Conservation (phyloP, 768 basidiomycete species). For the Agrocybe praecox region DNA sequence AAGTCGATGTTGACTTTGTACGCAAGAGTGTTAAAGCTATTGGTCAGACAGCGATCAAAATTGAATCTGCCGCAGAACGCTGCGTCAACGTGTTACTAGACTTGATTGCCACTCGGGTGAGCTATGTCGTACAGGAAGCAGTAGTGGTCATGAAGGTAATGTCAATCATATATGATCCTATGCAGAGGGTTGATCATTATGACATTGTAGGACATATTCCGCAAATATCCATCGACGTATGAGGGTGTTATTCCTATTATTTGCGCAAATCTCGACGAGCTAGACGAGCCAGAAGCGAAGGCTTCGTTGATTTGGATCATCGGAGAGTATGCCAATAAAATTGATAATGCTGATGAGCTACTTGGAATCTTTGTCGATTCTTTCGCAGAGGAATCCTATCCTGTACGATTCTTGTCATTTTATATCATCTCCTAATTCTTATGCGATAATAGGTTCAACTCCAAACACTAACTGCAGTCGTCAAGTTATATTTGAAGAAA, state of each 20-base stretch:
- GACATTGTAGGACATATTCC: conserved; percentile 86
- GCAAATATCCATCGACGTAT: conserved; percentile 94
- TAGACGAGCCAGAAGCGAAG: conserved; percentile 98
- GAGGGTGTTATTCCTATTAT: conserved; percentile 96
- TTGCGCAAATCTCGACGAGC: conserved; percentile 92
- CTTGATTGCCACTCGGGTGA: conserved; percentile 89
- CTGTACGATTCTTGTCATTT: conserved; percentile 46
- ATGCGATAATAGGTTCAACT: conserved; percentile 57
- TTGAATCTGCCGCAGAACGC: conserved; percentile 89
- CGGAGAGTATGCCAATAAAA: conserved; percentile 96
- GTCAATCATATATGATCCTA: conserved; percentile 9
- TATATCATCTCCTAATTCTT: background rate
- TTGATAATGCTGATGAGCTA: conserved; percentile 95
- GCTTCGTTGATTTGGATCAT: conserved; percentile 99
- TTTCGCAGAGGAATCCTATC: conserved; percentile 93
- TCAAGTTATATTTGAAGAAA: conserved; percentile 95
- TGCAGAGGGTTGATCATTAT: background rate
- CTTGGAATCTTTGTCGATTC: conserved; percentile 88
- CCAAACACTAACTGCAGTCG: conserved; percentile 90
- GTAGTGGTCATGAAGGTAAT: conserved; percentile 97
- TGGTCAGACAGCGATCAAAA: conserved; percentile 95
- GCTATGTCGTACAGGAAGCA: conserved; percentile 97
- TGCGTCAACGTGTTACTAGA: conserved; percentile 95
- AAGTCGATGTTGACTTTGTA: conserved; percentile 98
- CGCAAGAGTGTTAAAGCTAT: conserved; percentile 94